These are phyloP conservation scores for Botrytis squamosa DNA, from an alignment of 2,329 filamentous ascomycete species.

Conservation along the genomic window DNA sequence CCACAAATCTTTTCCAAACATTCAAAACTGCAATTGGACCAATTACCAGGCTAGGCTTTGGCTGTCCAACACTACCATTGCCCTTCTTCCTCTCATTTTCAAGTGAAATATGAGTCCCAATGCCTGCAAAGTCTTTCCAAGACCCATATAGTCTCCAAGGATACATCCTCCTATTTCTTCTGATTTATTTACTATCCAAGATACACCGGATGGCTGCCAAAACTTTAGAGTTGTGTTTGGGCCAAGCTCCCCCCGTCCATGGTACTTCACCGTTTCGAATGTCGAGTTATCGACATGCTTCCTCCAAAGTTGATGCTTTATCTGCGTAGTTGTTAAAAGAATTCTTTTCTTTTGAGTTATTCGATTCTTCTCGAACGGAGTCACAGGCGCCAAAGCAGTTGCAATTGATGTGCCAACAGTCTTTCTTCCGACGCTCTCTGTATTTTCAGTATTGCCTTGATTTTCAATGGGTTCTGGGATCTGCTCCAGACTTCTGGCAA, in stretches of 20 bases:
- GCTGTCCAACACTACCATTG: accelerated
- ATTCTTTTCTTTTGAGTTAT: not conserved
- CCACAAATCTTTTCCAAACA: not conserved
- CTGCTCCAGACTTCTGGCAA: not conserved
- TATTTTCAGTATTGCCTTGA: not conserved
- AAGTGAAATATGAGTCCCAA: accelerated
- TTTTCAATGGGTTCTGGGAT: no score
- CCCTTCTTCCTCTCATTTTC: not conserved
- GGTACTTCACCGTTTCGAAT: accelerated
- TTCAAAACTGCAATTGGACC: not conserved
- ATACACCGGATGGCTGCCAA: not conserved
- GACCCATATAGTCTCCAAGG: not conserved
- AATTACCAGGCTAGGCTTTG: not conserved
- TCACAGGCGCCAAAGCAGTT: not conserved
- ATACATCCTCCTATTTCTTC: not conserved
- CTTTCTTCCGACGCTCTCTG: not conserved
- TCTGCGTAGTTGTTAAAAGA: not conserved
- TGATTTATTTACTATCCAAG: not conserved
- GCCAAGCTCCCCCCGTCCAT: not conserved
- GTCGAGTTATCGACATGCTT: not conserved
- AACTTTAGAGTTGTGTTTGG: not conserved
- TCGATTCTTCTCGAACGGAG: not conserved
- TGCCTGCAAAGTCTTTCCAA: not conserved
- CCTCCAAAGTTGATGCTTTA: not conserved
- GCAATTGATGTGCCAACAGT: not conserved